phyloP scores from a whole-genome alignment of 1,284 basidiomycete genomes.

The Boletus sp. region DNA sequence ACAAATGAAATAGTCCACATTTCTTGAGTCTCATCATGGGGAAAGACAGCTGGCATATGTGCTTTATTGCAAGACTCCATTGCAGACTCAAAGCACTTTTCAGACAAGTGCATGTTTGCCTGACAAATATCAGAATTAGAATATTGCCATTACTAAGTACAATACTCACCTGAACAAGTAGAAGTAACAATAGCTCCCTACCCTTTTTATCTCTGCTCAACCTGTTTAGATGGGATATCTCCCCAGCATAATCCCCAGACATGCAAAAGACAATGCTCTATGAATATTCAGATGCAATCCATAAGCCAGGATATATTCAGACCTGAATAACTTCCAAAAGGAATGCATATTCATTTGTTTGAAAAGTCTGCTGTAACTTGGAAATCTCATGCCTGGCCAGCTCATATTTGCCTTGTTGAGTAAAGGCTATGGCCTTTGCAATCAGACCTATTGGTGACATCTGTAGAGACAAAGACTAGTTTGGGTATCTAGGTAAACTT shows the following conservation, averaged over 20 bases:
- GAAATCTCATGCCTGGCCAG: slow-evolving; percentile 8
- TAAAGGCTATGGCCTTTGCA: slow-evolving; percentile 7
- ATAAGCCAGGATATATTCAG: background rate
- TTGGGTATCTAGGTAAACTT: background rate
- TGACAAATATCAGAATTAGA: background rate
- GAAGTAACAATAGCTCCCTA: slow-evolving; percentile 4
- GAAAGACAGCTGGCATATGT: slow-evolving; percentile 9
- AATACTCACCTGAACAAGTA: slow-evolving; percentile 7
- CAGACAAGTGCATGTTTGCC: slow-evolving; percentile 13
- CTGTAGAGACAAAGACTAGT: slow-evolving; percentile 8
- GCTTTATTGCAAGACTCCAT: slow-evolving; percentile 6
- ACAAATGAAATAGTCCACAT: slow-evolving; percentile 16
- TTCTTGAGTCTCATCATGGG: slow-evolving; percentile 10
- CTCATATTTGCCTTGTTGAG: background rate
- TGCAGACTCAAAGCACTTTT: slow-evolving; percentile 1
- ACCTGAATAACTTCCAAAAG: slow-evolving; percentile 14
- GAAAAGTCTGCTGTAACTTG: background rate
- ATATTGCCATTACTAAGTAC: background rate
- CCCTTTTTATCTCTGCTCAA: background rate
- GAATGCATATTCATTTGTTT: background rate
- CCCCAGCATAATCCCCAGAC: slow-evolving; percentile 2
- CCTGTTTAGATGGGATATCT: slow-evolving; percentile 1
- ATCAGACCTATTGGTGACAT: slow-evolving; percentile 9
- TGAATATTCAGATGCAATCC: background rate
- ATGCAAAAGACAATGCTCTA: slow-evolving; percentile 13